Evolutionary conservation across 169 alveolate species (phyloP).

Genomic region (Plasmodium gallinaceum): DNA sequence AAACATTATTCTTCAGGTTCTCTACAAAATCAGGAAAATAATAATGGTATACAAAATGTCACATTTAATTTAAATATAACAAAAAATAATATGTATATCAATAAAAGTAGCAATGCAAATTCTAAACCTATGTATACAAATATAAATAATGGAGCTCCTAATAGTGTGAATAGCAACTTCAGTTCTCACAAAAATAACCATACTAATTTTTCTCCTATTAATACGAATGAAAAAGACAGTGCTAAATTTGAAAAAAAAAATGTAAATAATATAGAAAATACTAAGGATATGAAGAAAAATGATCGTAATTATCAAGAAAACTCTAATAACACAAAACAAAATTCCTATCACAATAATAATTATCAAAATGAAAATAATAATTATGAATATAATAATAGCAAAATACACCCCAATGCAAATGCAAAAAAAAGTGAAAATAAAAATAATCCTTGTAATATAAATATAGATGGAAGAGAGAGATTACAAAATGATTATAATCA

Average conservation of each 20-base stretch:
- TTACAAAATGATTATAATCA: constrained; percentile 91
- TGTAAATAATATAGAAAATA: background rate
- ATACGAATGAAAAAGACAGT: background rate
- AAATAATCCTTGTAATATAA: constrained; percentile 31
- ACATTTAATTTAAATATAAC: too few relatives aligned
- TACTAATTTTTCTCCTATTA: background rate
- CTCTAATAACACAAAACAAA: background rate
- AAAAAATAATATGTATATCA: too few relatives aligned
- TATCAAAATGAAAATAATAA: background rate
- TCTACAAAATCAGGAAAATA: background rate
- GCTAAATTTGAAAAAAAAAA: background rate
- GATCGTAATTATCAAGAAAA: background rate
- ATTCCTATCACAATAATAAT: background rate
- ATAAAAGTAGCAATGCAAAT: too few relatives aligned
- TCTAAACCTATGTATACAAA: too few relatives aligned
- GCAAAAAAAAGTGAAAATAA: constrained; percentile 6
- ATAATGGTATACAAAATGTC: background rate
- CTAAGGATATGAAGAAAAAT: background rate
- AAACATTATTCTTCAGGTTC: background rate
- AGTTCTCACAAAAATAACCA: background rate
- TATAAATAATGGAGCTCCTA: background rate
- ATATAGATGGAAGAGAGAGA: constrained; percentile 83
- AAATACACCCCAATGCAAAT: constrained; percentile 1
- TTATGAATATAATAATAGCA: background rate
- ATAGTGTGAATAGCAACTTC: background rate